phyloP scores from a whole-genome alignment of 1,284 basidiomycete species.

The Rhodofomes roseus region DNA sequence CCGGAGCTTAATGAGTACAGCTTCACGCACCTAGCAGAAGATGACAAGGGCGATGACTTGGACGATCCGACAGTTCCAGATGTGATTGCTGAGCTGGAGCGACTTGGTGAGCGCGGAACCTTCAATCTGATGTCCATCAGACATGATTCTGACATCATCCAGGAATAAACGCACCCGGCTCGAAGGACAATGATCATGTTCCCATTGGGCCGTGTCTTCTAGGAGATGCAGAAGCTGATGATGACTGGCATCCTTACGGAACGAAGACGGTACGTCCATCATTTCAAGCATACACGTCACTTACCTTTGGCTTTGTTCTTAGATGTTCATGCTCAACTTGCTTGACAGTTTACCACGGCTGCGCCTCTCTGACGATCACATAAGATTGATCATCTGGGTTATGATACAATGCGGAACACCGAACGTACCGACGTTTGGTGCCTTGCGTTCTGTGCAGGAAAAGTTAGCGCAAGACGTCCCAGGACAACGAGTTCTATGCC shows the following conservation, averaged over 20 bases:
- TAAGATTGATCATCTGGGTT: not conserved
- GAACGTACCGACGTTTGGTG: not conserved
- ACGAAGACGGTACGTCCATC: not conserved
- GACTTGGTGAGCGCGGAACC: too few species aligned
- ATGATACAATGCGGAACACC: not conserved
- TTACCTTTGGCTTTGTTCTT: not conserved
- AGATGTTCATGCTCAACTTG: not conserved
- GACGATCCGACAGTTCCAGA: too few species aligned
- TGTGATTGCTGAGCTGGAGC: too few species aligned
- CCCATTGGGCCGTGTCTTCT: too few species aligned
- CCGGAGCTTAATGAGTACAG: too few species aligned
- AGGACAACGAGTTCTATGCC: not conserved
- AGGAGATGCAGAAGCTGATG: not conserved
- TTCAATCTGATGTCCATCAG: too few species aligned
- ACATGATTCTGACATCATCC: too few species aligned
- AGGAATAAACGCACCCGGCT: too few species aligned
- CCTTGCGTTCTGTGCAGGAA: not conserved
- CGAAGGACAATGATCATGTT: too few species aligned
- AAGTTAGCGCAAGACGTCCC: not conserved
- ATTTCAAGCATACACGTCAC: not conserved
- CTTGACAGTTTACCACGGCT: not conserved
- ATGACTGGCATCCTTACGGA: not conserved
- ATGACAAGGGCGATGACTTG: too few species aligned
- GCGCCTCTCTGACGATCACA: not conserved
- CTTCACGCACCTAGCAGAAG: too few species aligned